Percentiles rank a stretch among this genome's conserved stretches.
These are phyloP conservation scores for Thielaviopsis punctulata DNA, from an alignment of 2,329 filamentous ascomycete species.

Conservation along the genomic window DNA sequence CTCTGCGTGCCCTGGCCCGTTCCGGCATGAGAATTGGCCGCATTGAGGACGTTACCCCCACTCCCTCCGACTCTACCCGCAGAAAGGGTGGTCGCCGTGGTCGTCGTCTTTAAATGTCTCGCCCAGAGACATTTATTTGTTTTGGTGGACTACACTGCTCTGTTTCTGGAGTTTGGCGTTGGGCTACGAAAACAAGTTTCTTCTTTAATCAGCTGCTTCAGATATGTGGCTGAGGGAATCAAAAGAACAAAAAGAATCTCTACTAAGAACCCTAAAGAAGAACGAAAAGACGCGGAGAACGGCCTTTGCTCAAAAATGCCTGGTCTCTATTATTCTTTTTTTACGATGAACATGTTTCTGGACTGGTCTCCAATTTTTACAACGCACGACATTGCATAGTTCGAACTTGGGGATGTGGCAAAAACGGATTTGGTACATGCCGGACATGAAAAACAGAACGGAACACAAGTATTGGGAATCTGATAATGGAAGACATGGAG, in stretches of 20 bases:
- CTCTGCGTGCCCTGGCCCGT: conserved; percentile 95
- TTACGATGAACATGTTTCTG: conserved; percentile 13
- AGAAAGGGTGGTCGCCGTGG: conserved; percentile 99
- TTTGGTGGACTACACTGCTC: conserved; percentile 12
- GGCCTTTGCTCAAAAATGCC: conserved; percentile 8
- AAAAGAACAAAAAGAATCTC: conserved; percentile 13
- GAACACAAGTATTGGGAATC: not conserved
- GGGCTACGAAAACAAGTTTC: conserved; percentile 12
- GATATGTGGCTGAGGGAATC: conserved; percentile 12
- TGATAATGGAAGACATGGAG: not conserved
- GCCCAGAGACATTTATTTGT: conserved; percentile 8
- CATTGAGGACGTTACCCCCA: conserved; percentile 99
- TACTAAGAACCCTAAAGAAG: conserved; percentile 12
- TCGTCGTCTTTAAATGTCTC: conserved; percentile 79
- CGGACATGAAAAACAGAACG: not conserved
- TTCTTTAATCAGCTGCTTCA: conserved; percentile 13
- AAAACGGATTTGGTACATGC: not conserved
- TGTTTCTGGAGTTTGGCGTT: conserved; percentile 11
- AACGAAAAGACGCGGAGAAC: conserved; percentile 13
- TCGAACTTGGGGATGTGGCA: not conserved
- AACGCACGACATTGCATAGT: not conserved
- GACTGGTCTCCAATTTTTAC: conserved; percentile 11
- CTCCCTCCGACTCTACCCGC: conserved; percentile 96
- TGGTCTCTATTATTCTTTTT: conserved; percentile 13
- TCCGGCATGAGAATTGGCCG: conserved; percentile 99